Conservation (phyloP, 23 red algal genomes). For the Gracilaria gracilis region DNA sequence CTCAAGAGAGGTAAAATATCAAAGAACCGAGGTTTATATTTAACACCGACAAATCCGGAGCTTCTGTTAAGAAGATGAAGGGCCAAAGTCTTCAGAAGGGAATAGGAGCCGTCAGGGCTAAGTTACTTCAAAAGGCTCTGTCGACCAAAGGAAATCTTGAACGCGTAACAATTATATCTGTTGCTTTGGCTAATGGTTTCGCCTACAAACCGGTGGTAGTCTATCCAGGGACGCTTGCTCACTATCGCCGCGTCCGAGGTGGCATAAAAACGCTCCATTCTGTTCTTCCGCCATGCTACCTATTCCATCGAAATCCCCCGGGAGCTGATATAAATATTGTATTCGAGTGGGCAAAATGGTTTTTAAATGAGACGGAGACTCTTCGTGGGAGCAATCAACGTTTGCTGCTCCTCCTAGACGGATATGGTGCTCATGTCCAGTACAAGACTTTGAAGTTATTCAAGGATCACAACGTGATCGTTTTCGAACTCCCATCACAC, state of each 20-base stretch:
- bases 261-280: not conserved
- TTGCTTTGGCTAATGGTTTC: not conserved
- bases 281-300: slow-evolving; percentile 10
- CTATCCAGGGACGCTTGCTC: slow-evolving; percentile 8
- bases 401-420: not conserved
- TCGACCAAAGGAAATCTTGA: slow-evolving; percentile 15
- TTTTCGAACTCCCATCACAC: not conserved
- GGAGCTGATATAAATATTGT: slow-evolving; percentile 6
- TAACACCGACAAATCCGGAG: slow-evolving; percentile 28
- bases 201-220: slow-evolving; percentile 14
- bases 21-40: slow-evolving; percentile 15
- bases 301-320: slow-evolving; percentile 9
- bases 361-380: too few relatives aligned
- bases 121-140: not conserved
- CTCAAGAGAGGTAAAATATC: slow-evolving; percentile 3
- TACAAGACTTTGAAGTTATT: slow-evolving; percentile 14
- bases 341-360: too few relatives aligned
- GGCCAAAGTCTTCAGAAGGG: slow-evolving; percentile 40
- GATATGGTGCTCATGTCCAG: too few relatives aligned
- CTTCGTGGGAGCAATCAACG: too few relatives aligned
- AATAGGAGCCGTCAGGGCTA: not conserved
- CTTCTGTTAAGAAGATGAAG: slow-evolving; percentile 17
- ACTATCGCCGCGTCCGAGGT: too few relatives aligned
- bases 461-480: slow-evolving; percentile 17
- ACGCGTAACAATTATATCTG: slow-evolving; percentile 13